Evolutionary conservation across 352 stramenopile species (phyloP), one percentile per base, ranked within the genome.

Genomic region (Phytophthora melonis): DNA sequence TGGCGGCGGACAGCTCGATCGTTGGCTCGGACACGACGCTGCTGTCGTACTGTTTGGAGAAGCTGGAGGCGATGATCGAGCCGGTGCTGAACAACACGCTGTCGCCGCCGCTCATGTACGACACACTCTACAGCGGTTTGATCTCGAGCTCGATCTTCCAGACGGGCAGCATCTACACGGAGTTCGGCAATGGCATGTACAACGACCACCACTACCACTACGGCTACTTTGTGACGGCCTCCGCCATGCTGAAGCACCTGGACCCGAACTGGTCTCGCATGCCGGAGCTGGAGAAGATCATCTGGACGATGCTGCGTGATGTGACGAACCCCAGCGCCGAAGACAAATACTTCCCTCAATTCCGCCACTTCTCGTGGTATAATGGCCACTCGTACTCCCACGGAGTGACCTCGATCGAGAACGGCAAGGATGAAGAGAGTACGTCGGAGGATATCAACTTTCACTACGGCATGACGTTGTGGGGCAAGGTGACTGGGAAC

Each of bases 151-250:
- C 75, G 13, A 75, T 73, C 11, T 83, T 92, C 59, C 75, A 66
- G 14, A 81, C 71, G 13, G 78, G 77, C 6, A 74, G 88, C 53
- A 63, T 80, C 43, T 79, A 88, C 54, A 81, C 79, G 2, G 83
- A 92, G 39, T 92, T 90, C 65, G 85, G 85, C 55, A 92, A 89
- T 71, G 74, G 67, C 30, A 79, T 92, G 23, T 25, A 25, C 23
- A 25, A 25, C 23, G 23, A 25, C 23, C 23, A 25, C 23, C 23
- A 25, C 23, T 25, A 25, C 23, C 23, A 25, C 23, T 25, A 2
- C 23, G 23, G 23, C 23, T 25, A 25, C 23, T 25, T 25, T 25
- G 23, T 25, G 23, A 25, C 23, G 23, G 23, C 23, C 23, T 25
- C 23, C 23, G 23, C 23, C 23, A 25, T 25, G 23, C 23, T 25